Conservation (phyloP, 176 grass and related monocot species). For the Raddia distichophylla region DNA sequence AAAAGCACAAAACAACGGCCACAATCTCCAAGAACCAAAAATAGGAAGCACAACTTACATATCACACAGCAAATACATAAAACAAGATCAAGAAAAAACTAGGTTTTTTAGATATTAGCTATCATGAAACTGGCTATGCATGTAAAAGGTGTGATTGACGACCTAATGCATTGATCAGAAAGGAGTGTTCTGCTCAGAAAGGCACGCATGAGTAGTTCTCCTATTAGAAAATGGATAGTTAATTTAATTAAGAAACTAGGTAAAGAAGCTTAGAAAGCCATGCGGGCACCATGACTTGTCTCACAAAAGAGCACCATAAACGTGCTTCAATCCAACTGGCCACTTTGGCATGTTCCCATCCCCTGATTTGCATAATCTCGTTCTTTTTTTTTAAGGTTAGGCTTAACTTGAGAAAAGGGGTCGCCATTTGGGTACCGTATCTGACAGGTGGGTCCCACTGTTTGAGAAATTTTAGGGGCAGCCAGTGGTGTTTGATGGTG, state of each 20-base stretch:
- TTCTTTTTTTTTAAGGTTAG: slow-evolving; percentile 33
- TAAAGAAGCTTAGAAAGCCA: slow-evolving; percentile 31
- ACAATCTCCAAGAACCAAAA: slow-evolving; percentile 34
- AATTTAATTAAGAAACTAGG: background rate
- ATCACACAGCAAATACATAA: background rate
- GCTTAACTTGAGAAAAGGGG: slow-evolving; percentile 4
- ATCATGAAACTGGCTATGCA: background rate
- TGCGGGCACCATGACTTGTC: slow-evolving; percentile 15
- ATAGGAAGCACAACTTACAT: background rate
- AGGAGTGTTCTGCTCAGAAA: background rate
- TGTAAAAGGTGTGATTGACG: background rate
- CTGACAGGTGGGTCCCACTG: background rate
- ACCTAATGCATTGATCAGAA: background rate
- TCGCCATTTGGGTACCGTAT: background rate
- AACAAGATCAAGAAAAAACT: background rate
- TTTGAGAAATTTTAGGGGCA: background rate
- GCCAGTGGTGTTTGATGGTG: slow-evolving; percentile 5
- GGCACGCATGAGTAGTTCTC: background rate
- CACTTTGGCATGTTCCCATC: slow-evolving; percentile 38
- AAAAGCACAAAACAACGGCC: background rate
- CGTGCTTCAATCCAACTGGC: slow-evolving; percentile 63
- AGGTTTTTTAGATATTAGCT: background rate
- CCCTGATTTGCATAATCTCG: slow-evolving; percentile 15
- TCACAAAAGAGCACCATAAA: slow-evolving; percentile 35
- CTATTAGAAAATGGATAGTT: slow-evolving; percentile 13